These are phyloP conservation scores for Nemania serpens DNA, from an alignment of 2,329 filamentous ascomycete genomes.

Conservation along the genomic window DNA sequence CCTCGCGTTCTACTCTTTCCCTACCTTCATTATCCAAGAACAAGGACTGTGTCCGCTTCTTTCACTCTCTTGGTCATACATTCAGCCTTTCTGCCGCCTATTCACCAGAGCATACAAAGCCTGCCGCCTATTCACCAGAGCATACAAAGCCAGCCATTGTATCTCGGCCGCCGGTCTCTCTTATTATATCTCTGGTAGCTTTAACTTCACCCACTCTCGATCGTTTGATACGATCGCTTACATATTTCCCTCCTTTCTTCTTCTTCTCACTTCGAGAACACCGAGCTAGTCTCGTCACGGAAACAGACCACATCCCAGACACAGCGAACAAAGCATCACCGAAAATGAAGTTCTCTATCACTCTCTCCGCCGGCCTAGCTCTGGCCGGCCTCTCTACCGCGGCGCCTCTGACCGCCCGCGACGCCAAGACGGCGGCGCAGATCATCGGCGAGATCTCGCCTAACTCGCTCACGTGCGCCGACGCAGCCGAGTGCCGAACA, in stretches of 20 bases:
- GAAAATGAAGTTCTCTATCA: constrained; percentile 39
- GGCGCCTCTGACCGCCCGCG: constrained; percentile 7
- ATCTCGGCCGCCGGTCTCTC: no score
- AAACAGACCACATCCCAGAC: constrained; percentile 10
- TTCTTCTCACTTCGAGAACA: not conserved
- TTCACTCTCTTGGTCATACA: not conserved
- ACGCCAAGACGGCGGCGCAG: constrained; percentile 36
- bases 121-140: no score
- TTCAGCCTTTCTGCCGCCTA: no score
- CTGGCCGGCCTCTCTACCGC: constrained; percentile 36
- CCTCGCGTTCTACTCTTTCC: no score
- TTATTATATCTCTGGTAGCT: not conserved
- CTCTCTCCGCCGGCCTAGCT: constrained; percentile 31
- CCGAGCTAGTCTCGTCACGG: constrained; percentile 30
- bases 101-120: no score
- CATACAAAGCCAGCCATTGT: no score
- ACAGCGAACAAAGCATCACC: not conserved
- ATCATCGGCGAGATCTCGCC: constrained; percentile 60
- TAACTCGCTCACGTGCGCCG: constrained; percentile 56
- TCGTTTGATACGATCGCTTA: constrained; percentile 26
- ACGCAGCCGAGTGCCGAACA: constrained; percentile 65
- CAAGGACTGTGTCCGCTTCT: constrained; percentile 18
- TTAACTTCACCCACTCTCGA: constrained; percentile 1
- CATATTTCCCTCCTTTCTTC: not conserved
- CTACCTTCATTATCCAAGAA: constrained; percentile 1